Evolutionary conservation across 306 rosid genomes (phyloP).

Genomic region (Biancaea sappan): DNA sequence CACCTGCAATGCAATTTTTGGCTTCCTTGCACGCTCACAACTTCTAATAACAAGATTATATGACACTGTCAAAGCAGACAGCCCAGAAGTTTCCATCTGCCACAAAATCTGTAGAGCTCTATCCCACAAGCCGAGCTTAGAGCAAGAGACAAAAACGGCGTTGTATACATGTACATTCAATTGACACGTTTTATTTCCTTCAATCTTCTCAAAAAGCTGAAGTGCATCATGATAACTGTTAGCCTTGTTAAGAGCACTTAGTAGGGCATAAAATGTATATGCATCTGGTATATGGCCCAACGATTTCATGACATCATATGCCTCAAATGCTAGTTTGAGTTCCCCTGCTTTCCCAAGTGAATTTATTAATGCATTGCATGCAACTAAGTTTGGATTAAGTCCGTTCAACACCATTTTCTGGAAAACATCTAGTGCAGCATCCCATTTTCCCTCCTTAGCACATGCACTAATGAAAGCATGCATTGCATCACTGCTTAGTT

Average conservation of each 20-base stretch:
- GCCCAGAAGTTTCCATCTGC: slow-evolving; percentile 74
- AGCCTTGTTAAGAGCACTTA: slow-evolving; percentile 63
- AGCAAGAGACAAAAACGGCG: slow-evolving; percentile 70
- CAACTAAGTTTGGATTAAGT: slow-evolving; percentile 58
- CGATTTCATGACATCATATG: slow-evolving; percentile 49
- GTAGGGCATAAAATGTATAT: slow-evolving; percentile 78
- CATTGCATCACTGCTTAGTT: slow-evolving; percentile 63
- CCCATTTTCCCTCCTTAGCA: slow-evolving; percentile 82
- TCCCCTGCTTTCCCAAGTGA: slow-evolving; percentile 78
- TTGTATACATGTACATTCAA: slow-evolving; percentile 68
- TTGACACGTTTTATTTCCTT: slow-evolving; percentile 36
- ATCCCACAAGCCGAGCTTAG: slow-evolving; percentile 80
- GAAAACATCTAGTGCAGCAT: slow-evolving; percentile 58
- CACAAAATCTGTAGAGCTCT: slow-evolving; percentile 76
- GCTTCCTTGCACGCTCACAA: slow-evolving; percentile 76
- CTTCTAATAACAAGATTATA: slow-evolving; percentile 79
- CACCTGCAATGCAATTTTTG: slow-evolving; percentile 76
- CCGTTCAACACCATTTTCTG: slow-evolving; percentile 59
- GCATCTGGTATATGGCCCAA: slow-evolving; percentile 67
- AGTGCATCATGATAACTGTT: slow-evolving; percentile 58
- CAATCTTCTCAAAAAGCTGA: slow-evolving; percentile 64
- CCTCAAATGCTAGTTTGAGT: slow-evolving; percentile 64
- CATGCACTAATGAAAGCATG: slow-evolving; percentile 67
- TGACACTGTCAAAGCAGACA: slow-evolving; percentile 54
- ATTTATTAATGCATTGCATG: slow-evolving; percentile 76